These are phyloP conservation scores for Monosporascus sp. DNA, from an alignment of 2,329 filamentous ascomycete genomes.

Conservation along the genomic window DNA sequence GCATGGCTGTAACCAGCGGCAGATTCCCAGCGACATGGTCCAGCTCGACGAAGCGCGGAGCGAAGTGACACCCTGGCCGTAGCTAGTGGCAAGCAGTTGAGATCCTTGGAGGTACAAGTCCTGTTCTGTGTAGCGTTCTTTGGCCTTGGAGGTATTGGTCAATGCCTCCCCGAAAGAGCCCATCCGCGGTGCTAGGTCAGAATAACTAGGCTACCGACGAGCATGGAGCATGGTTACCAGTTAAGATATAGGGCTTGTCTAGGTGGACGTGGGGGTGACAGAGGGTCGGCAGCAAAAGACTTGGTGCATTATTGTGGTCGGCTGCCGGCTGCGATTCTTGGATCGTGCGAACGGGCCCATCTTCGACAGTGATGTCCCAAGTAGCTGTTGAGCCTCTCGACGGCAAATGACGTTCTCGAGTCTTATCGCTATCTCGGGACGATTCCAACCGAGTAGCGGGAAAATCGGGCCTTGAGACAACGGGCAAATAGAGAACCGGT, in stretches of 20 bases:
- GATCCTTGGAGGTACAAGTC: slow-evolving; percentile 62
- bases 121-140: slow-evolving; percentile 53
- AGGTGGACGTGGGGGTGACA: slow-evolving; percentile 71
- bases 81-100: slow-evolving; percentile 61
- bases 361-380: slow-evolving; percentile 14
- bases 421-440: slow-evolving; percentile 4
- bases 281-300: slow-evolving; percentile 37
- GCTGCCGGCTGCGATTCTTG: slow-evolving; percentile 8
- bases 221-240: slow-evolving; percentile 18
- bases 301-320: slow-evolving; percentile 7
- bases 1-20: slow-evolving; percentile 45
- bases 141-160: slow-evolving; percentile 45
- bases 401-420: slow-evolving; percentile 13
- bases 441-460: no score
- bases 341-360: slow-evolving; percentile 14
- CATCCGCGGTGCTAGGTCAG: slow-evolving; percentile 51
- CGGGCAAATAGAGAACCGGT: no score
- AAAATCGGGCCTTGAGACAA: no score
- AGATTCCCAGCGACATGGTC: slow-evolving; percentile 51
- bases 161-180: slow-evolving; percentile 65
- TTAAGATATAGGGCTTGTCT: slow-evolving; percentile 60
- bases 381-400: slow-evolving; percentile 1
- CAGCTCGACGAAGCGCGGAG: slow-evolving; percentile 66
- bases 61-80: slow-evolving; percentile 59
- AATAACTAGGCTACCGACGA: slow-evolving; percentile 44